Evolutionary conservation across 208 protist genomes (phyloP).

Genomic region (Borovskyia barvae): DNA sequence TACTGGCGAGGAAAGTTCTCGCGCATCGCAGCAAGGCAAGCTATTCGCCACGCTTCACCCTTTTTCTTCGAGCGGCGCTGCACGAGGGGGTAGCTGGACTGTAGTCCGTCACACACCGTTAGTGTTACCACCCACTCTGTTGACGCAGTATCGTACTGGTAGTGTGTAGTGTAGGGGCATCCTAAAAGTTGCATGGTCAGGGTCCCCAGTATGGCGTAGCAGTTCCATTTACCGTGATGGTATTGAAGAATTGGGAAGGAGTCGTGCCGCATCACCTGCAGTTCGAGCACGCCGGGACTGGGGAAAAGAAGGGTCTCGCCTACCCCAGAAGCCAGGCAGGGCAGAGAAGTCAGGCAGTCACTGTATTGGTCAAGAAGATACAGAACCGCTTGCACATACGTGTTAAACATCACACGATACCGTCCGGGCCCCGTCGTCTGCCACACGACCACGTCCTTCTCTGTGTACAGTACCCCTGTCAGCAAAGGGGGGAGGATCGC

Average conservation of each 20-base stretch:
- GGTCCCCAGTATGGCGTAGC: conserved; percentile 80
- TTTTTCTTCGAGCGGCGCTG: conserved; percentile 56
- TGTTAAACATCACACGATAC: conserved; percentile 83
- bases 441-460: conserved; percentile 53
- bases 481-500: conserved; percentile 28
- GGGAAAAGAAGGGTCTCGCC: conserved; percentile 45
- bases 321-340: conserved; percentile 13
- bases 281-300: conserved; percentile 41
- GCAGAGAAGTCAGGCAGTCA: conserved; percentile 28
- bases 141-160: conserved; percentile 37
- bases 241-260: conserved; percentile 56
- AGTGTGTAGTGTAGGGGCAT: conserved; percentile 68
- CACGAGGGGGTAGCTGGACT: conserved; percentile 47
- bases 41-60: conserved; percentile 78
- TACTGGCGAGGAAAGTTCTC: conserved; percentile 87
- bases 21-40: conserved; percentile 69
- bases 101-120: conserved; percentile 62
- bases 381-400: conserved; percentile 72
- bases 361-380: conserved; percentile 79
- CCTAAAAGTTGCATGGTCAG: conserved; percentile 77
- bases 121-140: conserved; percentile 55
- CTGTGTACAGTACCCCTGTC: conserved; percentile 32
- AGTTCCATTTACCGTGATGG: conserved; percentile 81
- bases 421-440: conserved; percentile 55
- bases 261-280: conserved; percentile 71